These are phyloP conservation scores for Guadua angustifolia DNA, from an alignment of 176 grass and related monocot species.

Conservation along the genomic window DNA sequence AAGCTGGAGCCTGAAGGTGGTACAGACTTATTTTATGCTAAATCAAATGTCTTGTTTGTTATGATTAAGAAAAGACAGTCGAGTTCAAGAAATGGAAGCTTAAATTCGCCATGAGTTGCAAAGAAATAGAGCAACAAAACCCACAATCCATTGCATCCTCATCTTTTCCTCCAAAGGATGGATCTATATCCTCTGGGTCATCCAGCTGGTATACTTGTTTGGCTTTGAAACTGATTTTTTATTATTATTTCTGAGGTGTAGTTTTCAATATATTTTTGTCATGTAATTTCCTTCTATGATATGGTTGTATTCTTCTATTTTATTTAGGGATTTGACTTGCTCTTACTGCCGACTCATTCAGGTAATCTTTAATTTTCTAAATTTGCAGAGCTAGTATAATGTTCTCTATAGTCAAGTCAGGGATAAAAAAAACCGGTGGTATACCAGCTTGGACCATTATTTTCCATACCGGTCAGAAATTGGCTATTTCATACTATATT, in stretches of 20 bases:
- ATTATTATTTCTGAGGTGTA: background rate
- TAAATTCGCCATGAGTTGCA: constrained; percentile 51
- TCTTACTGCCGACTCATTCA: too few relatives aligned
- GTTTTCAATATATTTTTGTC: constrained; percentile 23
- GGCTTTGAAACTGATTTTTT: background rate
- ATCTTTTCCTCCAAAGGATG: constrained; percentile 56
- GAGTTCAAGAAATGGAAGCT: constrained; percentile 64
- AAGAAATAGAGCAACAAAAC: constrained; percentile 49
- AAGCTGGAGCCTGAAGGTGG: background rate
- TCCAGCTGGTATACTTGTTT: constrained; percentile 60
- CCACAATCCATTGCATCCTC: constrained; percentile 44
- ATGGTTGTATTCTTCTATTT: too few relatives aligned
- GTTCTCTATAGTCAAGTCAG: too few relatives aligned
- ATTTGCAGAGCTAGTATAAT: too few relatives aligned
- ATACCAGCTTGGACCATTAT: too few relatives aligned
- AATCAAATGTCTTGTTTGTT: constrained; percentile 52
- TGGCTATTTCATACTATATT: too few relatives aligned
- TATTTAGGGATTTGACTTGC: too few relatives aligned
- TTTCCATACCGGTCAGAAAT: too few relatives aligned
- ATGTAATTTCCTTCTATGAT: background rate
- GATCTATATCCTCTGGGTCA: constrained; percentile 73
- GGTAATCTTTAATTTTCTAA: too few relatives aligned
- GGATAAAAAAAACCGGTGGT: too few relatives aligned
- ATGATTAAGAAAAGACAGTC: constrained; percentile 93
- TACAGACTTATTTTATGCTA: constrained; percentile 8